Evolutionary conservation across 768 basidiomycete species (phyloP).

Genomic region (Lentinula edodes): DNA sequence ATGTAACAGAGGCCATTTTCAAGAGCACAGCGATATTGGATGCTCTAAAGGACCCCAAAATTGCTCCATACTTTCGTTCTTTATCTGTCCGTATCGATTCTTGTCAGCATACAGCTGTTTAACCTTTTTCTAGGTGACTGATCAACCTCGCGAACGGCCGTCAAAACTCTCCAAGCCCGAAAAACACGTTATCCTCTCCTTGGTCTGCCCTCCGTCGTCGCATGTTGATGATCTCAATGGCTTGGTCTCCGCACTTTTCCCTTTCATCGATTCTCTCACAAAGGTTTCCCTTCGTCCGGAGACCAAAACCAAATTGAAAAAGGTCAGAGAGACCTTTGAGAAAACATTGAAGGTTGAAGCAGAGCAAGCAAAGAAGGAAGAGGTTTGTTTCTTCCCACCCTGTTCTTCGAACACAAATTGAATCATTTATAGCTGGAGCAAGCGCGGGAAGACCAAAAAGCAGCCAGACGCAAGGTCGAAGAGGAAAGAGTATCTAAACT

Average conservation of each 20-base stretch:
- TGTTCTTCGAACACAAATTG: not conserved
- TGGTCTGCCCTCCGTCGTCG: conserved; percentile 48
- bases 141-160: conserved; percentile 78
- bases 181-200: conserved; percentile 71
- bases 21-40: conserved; percentile 54
- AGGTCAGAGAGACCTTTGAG: conserved; percentile 66
- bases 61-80: conserved; percentile 77
- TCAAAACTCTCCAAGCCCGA: conserved; percentile 41
- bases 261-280: conserved; percentile 64
- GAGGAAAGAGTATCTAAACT: conserved; percentile 69
- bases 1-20: conserved; percentile 74
- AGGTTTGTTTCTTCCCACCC: conserved; percentile 34
- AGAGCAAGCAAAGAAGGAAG: conserved; percentile 64
- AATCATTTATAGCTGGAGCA: conserved; percentile 24
- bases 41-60: conserved; percentile 57
- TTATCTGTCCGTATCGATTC: conserved; percentile 54
- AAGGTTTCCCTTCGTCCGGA: conserved; percentile 69
- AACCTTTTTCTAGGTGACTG: conserved; percentile 53
- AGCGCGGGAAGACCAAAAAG: conserved; percentile 62
- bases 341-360: conserved; percentile 64
- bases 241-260: conserved; percentile 65
- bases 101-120: conserved; percentile 2
- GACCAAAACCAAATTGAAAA: conserved; percentile 72
- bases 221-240: conserved; percentile 45
- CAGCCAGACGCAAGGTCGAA: conserved; percentile 68